Base-by-base conservation (phyloP, 2,329 filamentous ascomycete species). In the Dothiorella sarmentorum region DNA sequence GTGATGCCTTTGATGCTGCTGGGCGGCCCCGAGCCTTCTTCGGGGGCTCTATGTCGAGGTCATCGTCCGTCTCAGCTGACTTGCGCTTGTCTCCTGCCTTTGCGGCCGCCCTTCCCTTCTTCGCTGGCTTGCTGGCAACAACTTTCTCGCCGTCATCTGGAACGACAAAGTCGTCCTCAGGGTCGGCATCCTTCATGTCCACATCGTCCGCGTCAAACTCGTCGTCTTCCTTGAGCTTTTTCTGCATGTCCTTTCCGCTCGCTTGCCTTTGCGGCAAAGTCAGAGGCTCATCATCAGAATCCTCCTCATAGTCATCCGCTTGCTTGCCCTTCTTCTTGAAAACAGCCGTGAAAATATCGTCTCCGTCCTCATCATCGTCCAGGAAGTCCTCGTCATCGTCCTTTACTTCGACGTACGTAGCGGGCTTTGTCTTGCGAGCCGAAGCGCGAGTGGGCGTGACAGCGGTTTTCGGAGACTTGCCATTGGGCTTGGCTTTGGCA, bases 331-430 rank as follows among this genome's bases (percentile, higher is more conserved):
- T 77, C 47, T 82, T 82, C 68, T 85, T 88, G 31, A 81, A 82
- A 63, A 90, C 85, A 3, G 88, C 86, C 13, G 87, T 88, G 72
- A 92, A 92, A 18, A 96, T 91, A 65, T 96, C 92, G 63, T 91
- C 88, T n/a, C 84, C 88, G 3, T 75, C 80, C 43, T 83, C 86
- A 47, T 77, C 75, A 51, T 76, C 68, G 42, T 77, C 71, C 4
- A 69, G 66, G 62, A 72, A 73, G 24, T 71, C 68, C 17, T 90
- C 84, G 6, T 82, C 80, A 31, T 86, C 86, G 56, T 89, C 87
- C 18, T 90, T 83, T 63, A 88, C 63, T 63, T 67, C 61, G 59
- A 61, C 71, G 69, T 68, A 71, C 64, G 73, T 75, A 59, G 75
- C 72, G 9, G 66, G 69, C 61, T 77, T 76, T 69, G 78, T 80